phyloP scores from a whole-genome alignment of 2,329 filamentous ascomycete genomes.

The Verticillium longisporum region DNA sequence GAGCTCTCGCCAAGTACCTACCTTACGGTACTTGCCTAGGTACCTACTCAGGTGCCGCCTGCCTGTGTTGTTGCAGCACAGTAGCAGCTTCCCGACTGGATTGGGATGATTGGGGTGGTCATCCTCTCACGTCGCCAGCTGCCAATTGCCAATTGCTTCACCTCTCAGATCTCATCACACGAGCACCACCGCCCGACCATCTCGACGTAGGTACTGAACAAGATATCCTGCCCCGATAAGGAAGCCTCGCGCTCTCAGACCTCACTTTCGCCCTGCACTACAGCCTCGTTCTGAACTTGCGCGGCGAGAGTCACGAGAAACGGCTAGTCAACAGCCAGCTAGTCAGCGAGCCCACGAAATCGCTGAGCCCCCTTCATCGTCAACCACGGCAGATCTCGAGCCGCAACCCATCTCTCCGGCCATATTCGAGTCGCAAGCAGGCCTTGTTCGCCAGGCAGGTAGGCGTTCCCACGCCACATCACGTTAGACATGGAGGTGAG shows the following conservation, averaged over 20 bases:
- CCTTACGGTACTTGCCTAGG: too few species aligned
- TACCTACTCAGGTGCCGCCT: too few species aligned
- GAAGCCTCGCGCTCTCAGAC: background rate
- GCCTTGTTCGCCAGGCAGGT: background rate
- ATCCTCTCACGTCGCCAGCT: conserved; percentile 2
- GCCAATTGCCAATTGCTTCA: conserved; percentile 10
- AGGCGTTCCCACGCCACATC: background rate
- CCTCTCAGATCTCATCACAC: background rate
- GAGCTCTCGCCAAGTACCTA: background rate
- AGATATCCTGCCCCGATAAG: background rate
- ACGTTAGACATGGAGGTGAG: background rate
- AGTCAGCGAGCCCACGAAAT: background rate
- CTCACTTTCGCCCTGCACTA: background rate
- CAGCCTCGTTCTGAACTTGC: background rate
- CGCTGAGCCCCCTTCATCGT: background rate
- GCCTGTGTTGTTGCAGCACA: too few species aligned
- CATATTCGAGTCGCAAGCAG: background rate
- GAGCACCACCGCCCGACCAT: background rate
- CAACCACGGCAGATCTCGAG: background rate
- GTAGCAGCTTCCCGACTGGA: background rate
- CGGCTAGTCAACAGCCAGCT: background rate
- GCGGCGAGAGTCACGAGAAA: background rate
- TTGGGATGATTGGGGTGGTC: conserved; percentile 2
- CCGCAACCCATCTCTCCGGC: background rate
- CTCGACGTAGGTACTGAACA: background rate